phyloP scores from a whole-genome alignment of 371 early-diverging fungal species.

The Mortierella sp. region DNA sequence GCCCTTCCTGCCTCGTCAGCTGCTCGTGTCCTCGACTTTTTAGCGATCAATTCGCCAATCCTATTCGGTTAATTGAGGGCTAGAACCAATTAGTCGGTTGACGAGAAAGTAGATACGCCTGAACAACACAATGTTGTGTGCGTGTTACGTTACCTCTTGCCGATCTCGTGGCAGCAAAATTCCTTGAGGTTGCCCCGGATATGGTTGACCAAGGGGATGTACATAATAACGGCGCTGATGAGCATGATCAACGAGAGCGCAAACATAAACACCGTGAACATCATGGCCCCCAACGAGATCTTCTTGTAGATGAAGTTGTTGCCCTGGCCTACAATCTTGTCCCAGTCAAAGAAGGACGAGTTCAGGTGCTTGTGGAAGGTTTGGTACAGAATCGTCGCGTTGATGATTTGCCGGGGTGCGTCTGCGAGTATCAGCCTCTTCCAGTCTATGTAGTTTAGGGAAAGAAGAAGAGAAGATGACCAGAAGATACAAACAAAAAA shows the following conservation, averaged over 20 bases:
- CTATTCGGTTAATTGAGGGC: conserved; percentile 1
- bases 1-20: conserved; percentile 32
- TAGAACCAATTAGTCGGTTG: not conserved
- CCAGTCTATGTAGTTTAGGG: conserved; percentile 78
- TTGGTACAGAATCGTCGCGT: conserved; percentile 63
- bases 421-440: conserved; percentile 89
- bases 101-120: too few species aligned
- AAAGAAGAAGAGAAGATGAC: not conserved
- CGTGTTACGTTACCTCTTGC: conserved; percentile 90
- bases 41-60: conserved; percentile 47
- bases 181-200: conserved; percentile 94
- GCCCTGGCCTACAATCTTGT: conserved; percentile 20
- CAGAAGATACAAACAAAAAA: conserved; percentile 1
- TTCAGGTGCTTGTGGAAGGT: conserved; percentile 33
- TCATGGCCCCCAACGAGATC: conserved; percentile 62
- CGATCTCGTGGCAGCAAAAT: conserved; percentile 92
- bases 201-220: conserved; percentile 83
- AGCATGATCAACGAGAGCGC: conserved; percentile 67
- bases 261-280: conserved; percentile 80
- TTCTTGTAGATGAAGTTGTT: conserved; percentile 25
- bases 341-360: conserved; percentile 30
- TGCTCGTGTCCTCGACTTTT: conserved; percentile 45
- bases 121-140: too few species aligned
- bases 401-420: conserved; percentile 86
- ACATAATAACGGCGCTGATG: conserved; percentile 77